These are phyloP conservation scores for Blakeslea trispora DNA, from an alignment of 371 early-diverging fungal genomes.

Conservation along the genomic window DNA sequence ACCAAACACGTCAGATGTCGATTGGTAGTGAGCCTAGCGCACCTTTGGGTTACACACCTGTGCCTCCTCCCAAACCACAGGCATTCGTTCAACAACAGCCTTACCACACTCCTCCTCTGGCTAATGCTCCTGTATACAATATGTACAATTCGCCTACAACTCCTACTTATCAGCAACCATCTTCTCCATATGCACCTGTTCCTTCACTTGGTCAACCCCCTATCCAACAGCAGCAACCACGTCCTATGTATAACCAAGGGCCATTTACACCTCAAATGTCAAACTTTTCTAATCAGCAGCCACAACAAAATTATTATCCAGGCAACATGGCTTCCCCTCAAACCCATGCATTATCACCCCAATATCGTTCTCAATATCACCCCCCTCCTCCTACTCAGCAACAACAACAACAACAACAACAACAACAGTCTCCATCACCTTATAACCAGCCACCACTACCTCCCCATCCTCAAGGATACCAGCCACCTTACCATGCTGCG, in stretches of 20 bases:
- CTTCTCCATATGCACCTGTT: conserved; percentile 22
- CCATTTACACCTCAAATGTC: conserved; percentile 11
- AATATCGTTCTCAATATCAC: conserved; percentile 32
- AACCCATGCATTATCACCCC: conserved; percentile 11
- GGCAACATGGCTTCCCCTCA: conserved; percentile 14
- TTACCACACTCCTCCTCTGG: neutral
- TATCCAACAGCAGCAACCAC: conserved; percentile 26
- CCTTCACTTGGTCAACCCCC: conserved; percentile 23
- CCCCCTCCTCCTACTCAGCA: conserved; percentile 39
- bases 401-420: too few relatives aligned
- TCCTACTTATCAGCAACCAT: conserved; percentile 27
- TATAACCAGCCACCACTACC: conserved; percentile 22
- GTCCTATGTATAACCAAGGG: conserved; percentile 9
- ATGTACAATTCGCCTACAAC: conserved; percentile 14
- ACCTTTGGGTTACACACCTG: conserved; percentile 23
- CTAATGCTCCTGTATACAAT: conserved; percentile 10
- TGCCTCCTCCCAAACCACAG: conserved; percentile 30
- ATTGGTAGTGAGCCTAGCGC: conserved; percentile 20
- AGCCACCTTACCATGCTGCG: conserved; percentile 9
- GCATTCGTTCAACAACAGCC: conserved; percentile 17
- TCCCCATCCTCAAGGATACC: conserved; percentile 18
- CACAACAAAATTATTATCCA: conserved; percentile 23
- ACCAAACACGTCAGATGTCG: conserved; percentile 37
- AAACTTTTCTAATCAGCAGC: conserved; percentile 17
- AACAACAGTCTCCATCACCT: conserved; percentile 20